Evolutionary conservation across 495 filamentous ascomycete genomes (phyloP), one percentile per base, ranked within the genome.

Genomic region (Aspergillus egyptiacus): DNA sequence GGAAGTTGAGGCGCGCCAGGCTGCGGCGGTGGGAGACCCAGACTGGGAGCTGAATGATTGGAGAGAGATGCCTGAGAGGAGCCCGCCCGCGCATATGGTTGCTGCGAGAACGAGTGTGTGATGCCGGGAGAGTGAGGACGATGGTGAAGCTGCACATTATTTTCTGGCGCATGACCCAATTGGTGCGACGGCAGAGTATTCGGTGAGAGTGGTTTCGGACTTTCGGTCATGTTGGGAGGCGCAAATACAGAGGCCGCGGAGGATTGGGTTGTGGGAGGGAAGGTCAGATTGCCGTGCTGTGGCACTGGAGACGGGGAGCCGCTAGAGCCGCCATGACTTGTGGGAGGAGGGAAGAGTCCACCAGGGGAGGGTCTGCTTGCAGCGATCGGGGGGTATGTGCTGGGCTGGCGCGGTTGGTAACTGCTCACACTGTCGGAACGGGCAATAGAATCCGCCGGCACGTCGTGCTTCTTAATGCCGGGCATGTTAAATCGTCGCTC

Each of bases 171-270:
- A 35, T 81, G 78, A 24, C 76, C 72, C 6, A 78, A 67, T 53
- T 83, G 78, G 50, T 82, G 77, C 22, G 78, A 71, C 38, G 81
- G 78, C 33, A 76, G 66, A 15, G 79, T 79, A 55, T 78, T 81
- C 3, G 90, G 90, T 27, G 89, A 95, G 25, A 95, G 71, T 3
- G 90, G 87, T 60, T 87, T 91, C 0, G 89, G 88, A 54, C 85
- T 91, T 60, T 95, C 90, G 3, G 84, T 90, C 76, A 94, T 86
- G 47, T 76, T 68, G n/a, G 61, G 74, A 49, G 87, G 81, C 13
- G 82, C 74, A 63, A 85, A 91, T 45, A 87, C 75, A 6, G 85
- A 79, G 5, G 77, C 57, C 35, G 62, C 61, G 27, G 67, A 68
- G 27, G 66, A 53, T 30, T 66, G 68, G 42, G 59, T 73, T 64